phyloP scores from a whole-genome alignment of 441 rosid genomes.

The Gossypium schwendimanii region DNA sequence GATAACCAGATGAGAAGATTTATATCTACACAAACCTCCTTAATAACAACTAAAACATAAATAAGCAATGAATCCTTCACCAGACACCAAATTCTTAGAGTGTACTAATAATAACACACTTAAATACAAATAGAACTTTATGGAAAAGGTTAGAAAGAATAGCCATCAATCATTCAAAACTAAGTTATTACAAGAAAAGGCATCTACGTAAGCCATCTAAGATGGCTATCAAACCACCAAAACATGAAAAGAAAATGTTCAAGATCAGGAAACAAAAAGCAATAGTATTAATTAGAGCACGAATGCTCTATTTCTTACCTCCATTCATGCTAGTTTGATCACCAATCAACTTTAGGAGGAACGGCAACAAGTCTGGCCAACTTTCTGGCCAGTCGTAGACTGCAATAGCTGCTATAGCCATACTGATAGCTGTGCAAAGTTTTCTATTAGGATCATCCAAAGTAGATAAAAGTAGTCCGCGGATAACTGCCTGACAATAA shows the following conservation, averaged over 20 bases:
- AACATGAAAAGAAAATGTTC: background rate
- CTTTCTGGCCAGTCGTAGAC: slow-evolving; percentile 88
- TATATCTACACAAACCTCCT: background rate
- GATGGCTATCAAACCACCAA: background rate
- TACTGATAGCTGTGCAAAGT: slow-evolving; percentile 81
- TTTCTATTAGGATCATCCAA: slow-evolving; percentile 72
- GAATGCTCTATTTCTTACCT: slow-evolving; percentile 35
- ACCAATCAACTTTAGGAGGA: slow-evolving; percentile 59
- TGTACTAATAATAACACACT: background rate
- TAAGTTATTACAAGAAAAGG: background rate
- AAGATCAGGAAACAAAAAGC: background rate
- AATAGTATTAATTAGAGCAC: slow-evolving; percentile 2
- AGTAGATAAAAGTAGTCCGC: slow-evolving; percentile 56
- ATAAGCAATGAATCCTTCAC: background rate
- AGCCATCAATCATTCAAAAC: background rate
- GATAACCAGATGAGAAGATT: background rate
- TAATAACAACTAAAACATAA: background rate
- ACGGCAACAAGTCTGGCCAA: slow-evolving; percentile 80
- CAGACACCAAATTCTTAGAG: background rate
- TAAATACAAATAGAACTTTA: background rate
- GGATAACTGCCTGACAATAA: slow-evolving; percentile 60
- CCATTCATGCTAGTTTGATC: slow-evolving; percentile 61
- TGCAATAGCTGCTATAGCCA: slow-evolving; percentile 79
- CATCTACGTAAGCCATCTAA: background rate
- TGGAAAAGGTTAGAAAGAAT: background rate